Evolutionary conservation across 108 stramenopile species (phyloP).

Genomic region (Discostella stelligeroides): DNA sequence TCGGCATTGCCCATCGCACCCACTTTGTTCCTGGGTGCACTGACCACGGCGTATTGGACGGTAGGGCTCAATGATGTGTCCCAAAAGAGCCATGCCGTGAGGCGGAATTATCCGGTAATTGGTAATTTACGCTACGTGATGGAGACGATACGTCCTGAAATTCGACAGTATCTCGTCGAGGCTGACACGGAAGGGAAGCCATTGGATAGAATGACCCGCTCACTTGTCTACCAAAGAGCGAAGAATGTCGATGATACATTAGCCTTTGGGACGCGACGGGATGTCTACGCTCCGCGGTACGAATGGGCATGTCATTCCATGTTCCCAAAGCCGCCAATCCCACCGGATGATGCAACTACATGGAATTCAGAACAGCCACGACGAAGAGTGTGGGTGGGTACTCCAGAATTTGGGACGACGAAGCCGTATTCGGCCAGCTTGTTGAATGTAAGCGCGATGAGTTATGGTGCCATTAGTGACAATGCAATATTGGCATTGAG

Average conservation of each 20-base stretch:
- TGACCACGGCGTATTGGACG: slow-evolving; percentile 73
- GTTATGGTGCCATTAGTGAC: slow-evolving; percentile 84
- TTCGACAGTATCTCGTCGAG: slow-evolving; percentile 85
- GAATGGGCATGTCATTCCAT: slow-evolving; percentile 89
- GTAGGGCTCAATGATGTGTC: slow-evolving; percentile 73
- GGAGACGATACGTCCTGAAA: slow-evolving; percentile 88
- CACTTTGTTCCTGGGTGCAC: slow-evolving; percentile 25
- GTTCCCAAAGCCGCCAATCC: slow-evolving; percentile 42
- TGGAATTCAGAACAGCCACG: background rate
- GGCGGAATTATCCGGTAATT: slow-evolving; percentile 86
- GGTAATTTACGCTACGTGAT: slow-evolving; percentile 82
- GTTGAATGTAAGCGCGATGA: slow-evolving; percentile 87
- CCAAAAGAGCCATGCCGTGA: slow-evolving; percentile 72
- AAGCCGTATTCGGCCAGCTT: slow-evolving; percentile 75
- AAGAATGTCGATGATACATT: slow-evolving; percentile 63
- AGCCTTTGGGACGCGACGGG: slow-evolving; percentile 72
- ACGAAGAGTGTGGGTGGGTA: background rate
- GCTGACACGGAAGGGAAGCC: slow-evolving; percentile 74
- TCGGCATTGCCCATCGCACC: slow-evolving; percentile 3
- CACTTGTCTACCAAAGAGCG: slow-evolving; percentile 74
- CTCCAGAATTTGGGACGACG: slow-evolving; percentile 27
- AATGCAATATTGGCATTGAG: slow-evolving; percentile 81
- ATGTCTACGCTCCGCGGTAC: slow-evolving; percentile 55
- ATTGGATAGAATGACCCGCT: slow-evolving; percentile 66
- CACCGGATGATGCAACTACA: background rate